Evolutionary conservation across 768 basidiomycete genomes (phyloP), one percentile per base, ranked within the genome.

Genomic region (Tricholoma hemisulphureum): DNA sequence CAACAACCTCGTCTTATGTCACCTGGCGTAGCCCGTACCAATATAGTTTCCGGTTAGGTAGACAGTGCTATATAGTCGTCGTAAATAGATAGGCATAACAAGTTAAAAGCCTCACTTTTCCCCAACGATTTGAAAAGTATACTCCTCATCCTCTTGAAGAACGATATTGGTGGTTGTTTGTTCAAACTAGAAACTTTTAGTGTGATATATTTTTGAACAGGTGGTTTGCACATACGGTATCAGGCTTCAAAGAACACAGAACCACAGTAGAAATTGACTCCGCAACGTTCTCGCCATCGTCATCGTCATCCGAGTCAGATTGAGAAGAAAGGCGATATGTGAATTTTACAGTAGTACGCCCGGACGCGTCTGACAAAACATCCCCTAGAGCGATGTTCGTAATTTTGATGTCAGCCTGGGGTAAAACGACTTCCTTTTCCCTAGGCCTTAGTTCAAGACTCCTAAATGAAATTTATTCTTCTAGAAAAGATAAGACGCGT

Each of bases 11-110:
- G 5, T 28, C 7, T 3, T 18, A 29, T 18, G 16, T 49, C 16
- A 49, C 8, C n/a, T 29, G 53, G 34, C 4, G 46, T 32, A 35
- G 34, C 46, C 67, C 78, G 45, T 71, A 89, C 89, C 84, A 69
- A 95, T 83, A 72, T 93, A 94, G 73, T 94, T 93, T 55, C 93
- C 93, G 61, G 87, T 85, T 59, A 95, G 73, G 73, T 92, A 85
- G 50, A 94, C 79, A 50, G 87, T 75, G 70, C 88, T 91, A 55
- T 14, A 9, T 23, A 16, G 13, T 2, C 18, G 6, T 29, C 41
- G 31, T 45, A 50, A 28, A 14, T 32, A 24, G 3, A 18, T 23
- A 45, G 16, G 14, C 28, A 29, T 49, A 11, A 10, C 10, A 56
- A 16, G 49, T 48, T 52, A 23, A 55, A 51, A 34, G 52, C 48